Evolutionary conservation across 164 flowering plant genomes (phyloP).

Genomic region (Protea cynaroides): DNA sequence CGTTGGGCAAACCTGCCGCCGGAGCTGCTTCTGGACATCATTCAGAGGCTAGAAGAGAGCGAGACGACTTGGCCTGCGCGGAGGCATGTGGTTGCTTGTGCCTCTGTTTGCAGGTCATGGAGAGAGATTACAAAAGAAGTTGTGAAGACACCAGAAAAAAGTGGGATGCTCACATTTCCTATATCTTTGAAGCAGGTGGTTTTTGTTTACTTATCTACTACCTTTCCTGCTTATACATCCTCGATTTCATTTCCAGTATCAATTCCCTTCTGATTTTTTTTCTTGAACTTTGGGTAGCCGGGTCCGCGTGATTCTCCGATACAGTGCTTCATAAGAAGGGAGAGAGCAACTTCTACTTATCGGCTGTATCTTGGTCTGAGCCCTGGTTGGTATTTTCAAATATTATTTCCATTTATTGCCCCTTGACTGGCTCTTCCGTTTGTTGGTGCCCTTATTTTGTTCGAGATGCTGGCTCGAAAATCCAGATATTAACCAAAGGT

Average conservation of each 20-base stretch:
- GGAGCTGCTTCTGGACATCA: conserved; percentile 66
- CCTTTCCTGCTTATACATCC: not conserved
- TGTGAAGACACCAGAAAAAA: conserved; percentile 59
- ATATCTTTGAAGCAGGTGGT: conserved; percentile 75
- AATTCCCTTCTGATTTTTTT: conserved; percentile 4
- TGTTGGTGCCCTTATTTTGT: too few species aligned
- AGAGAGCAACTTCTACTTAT: conserved; percentile 62
- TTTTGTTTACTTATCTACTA: not conserved
- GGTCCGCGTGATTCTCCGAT: conserved; percentile 71
- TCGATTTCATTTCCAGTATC: not conserved
- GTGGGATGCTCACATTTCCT: conserved; percentile 71
- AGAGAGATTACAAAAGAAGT: conserved; percentile 52
- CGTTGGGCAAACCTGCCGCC: conserved; percentile 73
- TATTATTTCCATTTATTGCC: not conserved
- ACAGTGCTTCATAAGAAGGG: conserved; percentile 82
- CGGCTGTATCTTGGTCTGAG: conserved; percentile 55
- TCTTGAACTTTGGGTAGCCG: conserved; percentile 31
- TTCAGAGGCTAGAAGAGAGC: conserved; percentile 49
- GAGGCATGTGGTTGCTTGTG: conserved; percentile 57
- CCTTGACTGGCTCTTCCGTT: too few species aligned
- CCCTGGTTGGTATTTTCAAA: conserved; percentile 47
- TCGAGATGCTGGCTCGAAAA: too few species aligned
- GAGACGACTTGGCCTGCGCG: conserved; percentile 69
- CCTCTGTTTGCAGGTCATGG: conserved; percentile 74
- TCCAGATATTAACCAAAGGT: too few species aligned